Evolutionary conservation across 1,139 yeast genomes (phyloP).

Genomic region (Scheffersomyces titani): DNA sequence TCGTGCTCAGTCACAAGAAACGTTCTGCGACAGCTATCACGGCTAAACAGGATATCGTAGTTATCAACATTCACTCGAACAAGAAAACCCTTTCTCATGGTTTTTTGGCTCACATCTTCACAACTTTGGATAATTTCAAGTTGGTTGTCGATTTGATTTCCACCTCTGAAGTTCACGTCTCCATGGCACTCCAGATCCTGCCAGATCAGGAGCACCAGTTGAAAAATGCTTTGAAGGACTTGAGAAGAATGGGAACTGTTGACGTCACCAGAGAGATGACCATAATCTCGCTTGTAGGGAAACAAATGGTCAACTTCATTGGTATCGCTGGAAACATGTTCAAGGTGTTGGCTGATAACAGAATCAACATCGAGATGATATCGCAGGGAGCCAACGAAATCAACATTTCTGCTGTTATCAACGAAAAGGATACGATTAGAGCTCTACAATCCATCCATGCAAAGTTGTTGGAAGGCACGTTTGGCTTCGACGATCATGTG

Average conservation of each 20-base stretch:
- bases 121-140: constrained; percentile 79
- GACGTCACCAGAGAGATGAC: constrained; percentile 88
- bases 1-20: constrained; percentile 51
- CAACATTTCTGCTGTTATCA: constrained; percentile 92
- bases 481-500: constrained; percentile 27
- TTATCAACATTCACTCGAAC: constrained; percentile 89
- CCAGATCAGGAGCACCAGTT: constrained; percentile 59
- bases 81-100: constrained; percentile 93
- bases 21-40: constrained; percentile 97
- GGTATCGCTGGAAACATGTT: constrained; percentile 99
- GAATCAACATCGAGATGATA: constrained; percentile 94
- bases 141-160: constrained; percentile 94
- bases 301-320: constrained; percentile 93
- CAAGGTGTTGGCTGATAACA: constrained; percentile 88
- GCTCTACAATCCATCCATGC: constrained; percentile 88
- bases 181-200: constrained; percentile 91
- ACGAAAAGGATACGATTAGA: constrained; percentile 76
- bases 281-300: constrained; percentile 91
- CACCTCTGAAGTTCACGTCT: constrained; percentile 96
- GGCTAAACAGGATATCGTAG: constrained; percentile 89
- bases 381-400: constrained; percentile 98
- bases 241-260: constrained; percentile 80
- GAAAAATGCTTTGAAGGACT: constrained; percentile 72
- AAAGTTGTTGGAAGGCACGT: constrained; percentile 57
- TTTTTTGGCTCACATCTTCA: constrained; percentile 86